Percentiles rank a stretch among this genome's conserved stretches.
Evolutionary conservation across 164 flowering plant species (phyloP).

Genomic region (Nelumbo lutea): DNA sequence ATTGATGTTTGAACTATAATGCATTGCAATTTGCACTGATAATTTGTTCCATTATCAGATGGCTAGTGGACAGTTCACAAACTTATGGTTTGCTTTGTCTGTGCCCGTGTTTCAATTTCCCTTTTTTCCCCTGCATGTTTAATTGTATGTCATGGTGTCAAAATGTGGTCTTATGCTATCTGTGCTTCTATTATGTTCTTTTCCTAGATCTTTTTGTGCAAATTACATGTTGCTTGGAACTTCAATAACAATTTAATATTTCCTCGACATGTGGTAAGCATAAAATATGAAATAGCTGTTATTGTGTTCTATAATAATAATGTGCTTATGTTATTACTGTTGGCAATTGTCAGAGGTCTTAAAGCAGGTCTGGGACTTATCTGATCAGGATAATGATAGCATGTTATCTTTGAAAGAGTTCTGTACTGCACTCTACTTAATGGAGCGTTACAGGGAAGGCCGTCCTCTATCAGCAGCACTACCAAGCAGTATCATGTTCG

Average conservation of each 20-base stretch:
- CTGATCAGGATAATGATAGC: slow-evolving; percentile 95
- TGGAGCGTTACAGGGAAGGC: slow-evolving; percentile 95
- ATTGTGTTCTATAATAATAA: neutral
- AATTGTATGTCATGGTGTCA: no score
- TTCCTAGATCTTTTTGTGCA: neutral
- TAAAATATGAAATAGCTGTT: neutral
- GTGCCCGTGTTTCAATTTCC: no score
- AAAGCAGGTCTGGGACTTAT: slow-evolving; percentile 98
- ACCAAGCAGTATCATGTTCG: slow-evolving; percentile 59
- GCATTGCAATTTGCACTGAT: no score
- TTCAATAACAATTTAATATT: neutral
- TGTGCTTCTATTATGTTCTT: neutral
- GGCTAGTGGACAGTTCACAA: neutral
- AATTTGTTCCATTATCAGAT: neutral
- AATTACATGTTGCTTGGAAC: neutral
- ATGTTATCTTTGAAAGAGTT: slow-evolving; percentile 93
- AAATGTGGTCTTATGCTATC: neutral
- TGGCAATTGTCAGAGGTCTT: slow-evolving; percentile 62
- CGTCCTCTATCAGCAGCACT: slow-evolving; percentile 74
- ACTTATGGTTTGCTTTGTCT: neutral
- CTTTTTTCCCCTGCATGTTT: no score
- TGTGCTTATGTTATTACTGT: slow-evolving; percentile 10
- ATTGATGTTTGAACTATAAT: neutral
- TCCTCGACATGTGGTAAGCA: neutral
- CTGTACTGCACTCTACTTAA: slow-evolving; percentile 84